Evolutionary conservation across 1,284 basidiomycete species (phyloP).

Genomic region (Athelia sp.): DNA sequence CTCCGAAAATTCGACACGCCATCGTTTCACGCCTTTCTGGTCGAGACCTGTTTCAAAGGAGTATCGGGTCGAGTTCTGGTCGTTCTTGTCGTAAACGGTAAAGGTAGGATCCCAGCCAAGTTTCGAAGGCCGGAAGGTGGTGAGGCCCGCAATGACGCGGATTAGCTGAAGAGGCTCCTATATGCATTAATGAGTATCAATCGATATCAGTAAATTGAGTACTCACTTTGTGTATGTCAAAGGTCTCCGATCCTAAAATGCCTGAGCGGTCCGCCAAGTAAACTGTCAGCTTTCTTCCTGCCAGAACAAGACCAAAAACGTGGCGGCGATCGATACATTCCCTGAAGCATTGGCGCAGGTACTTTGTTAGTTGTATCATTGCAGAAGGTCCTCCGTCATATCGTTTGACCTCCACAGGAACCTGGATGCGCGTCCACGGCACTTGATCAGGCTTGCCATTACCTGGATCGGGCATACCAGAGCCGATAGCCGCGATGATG

Average conservation of each 20-base stretch:
- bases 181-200: background rate
- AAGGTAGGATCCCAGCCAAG: background rate
- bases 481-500: background rate
- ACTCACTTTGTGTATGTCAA: slow-evolving; percentile 6
- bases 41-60: too few relatives aligned
- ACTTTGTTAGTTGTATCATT: background rate
- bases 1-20: background rate
- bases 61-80: too few relatives aligned
- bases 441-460: background rate
- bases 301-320: slow-evolving; percentile 4
- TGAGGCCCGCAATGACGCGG: background rate
- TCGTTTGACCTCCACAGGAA: background rate
- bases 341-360: background rate
- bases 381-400: background rate
- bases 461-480: too few relatives aligned
- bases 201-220: background rate
- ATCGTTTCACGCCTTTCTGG: too few relatives aligned
- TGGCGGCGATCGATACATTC: slow-evolving; percentile 1
- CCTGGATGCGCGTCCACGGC: background rate
- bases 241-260: background rate
- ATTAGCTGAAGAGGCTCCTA: background rate
- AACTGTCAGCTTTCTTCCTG: background rate
- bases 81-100: too few relatives aligned
- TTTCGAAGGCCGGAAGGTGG: background rate
- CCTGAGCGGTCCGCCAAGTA: slow-evolving; percentile 6